These are phyloP conservation scores for Podospora conica DNA, from an alignment of 495 filamentous ascomycete genomes.

Conservation along the genomic window DNA sequence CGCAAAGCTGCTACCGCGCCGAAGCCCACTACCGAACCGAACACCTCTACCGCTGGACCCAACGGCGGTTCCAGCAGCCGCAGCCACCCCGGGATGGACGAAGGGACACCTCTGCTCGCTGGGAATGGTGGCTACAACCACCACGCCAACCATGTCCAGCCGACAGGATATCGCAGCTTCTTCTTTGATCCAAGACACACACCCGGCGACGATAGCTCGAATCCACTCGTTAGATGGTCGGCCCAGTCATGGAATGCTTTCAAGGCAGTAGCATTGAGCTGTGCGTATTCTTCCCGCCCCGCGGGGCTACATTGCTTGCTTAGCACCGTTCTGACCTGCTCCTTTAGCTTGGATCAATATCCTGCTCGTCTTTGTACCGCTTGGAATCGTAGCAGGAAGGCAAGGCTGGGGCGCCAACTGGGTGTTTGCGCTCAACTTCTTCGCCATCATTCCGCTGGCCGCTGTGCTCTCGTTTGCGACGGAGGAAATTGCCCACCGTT, in stretches of 20 bases:
- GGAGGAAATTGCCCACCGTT: conserved; percentile 75
- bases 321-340: conserved; percentile 7
- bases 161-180: conserved; percentile 29
- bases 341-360: conserved; percentile 69
- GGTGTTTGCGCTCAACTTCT: conserved; percentile 86
- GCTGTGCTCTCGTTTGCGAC: conserved; percentile 92
- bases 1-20: background rate
- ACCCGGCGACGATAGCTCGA: conserved; percentile 42
- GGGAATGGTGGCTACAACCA: conserved; percentile 2
- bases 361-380: conserved; percentile 80
- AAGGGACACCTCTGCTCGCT: conserved; percentile 10
- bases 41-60: background rate
- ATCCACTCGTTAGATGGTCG: conserved; percentile 53
- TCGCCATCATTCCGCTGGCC: conserved; percentile 91
- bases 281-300: conserved; percentile 31
- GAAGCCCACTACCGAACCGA: background rate
- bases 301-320: background rate
- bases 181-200: conserved; percentile 40
- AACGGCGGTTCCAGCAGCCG: conserved; percentile 4
- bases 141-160: conserved; percentile 4
- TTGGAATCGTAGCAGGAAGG: conserved; percentile 75
- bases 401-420: conserved; percentile 66
- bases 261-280: conserved; percentile 50
- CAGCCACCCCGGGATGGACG: conserved; percentile 1
- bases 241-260: conserved; percentile 44